A percentile compares a stretch with the other conserved stretches of the same genome.
phyloP scores from a whole-genome alignment of 73 alveolate species.

The Paramecium octaurelia region DNA sequence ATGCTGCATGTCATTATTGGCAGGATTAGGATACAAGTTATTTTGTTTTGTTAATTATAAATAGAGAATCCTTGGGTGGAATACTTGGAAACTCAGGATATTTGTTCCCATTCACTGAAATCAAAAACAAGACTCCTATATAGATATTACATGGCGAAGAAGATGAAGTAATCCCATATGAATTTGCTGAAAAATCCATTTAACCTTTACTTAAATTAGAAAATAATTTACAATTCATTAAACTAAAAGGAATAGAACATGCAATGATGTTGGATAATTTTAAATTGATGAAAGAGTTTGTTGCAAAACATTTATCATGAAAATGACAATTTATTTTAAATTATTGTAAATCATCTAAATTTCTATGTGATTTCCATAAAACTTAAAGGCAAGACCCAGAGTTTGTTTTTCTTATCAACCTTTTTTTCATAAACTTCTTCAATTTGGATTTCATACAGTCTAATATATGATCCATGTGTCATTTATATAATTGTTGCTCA shows the following conservation, averaged over 20 bases:
- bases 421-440: too few species aligned
- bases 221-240: neutral
- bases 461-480: too few species aligned
- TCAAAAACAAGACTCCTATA: constrained; percentile 54
- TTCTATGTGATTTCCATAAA: neutral
- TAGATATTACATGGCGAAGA: constrained; percentile 49
- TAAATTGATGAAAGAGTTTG: constrained; percentile 13
- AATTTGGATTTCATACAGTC: too few species aligned
- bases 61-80: neutral
- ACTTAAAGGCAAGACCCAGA: too few species aligned
- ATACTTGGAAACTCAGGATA: constrained; percentile 20
- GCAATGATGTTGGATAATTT: constrained; percentile 43
- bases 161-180: constrained; percentile 52
- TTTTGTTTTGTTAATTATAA: neutral
- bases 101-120: constrained; percentile 46
- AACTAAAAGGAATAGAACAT: constrained; percentile 20
- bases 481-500: too few species aligned
- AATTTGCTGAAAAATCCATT: constrained; percentile 13
- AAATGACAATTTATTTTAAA: neutral
- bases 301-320: neutral
- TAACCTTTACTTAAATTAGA: neutral
- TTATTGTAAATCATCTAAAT: neutral
- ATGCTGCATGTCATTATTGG: constrained; percentile 23
- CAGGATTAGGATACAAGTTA: constrained; percentile 36
- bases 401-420: too few species aligned